Conservation (phyloP, 2,329 filamentous ascomycete genomes). For the Ramularia collo-cygni region DNA sequence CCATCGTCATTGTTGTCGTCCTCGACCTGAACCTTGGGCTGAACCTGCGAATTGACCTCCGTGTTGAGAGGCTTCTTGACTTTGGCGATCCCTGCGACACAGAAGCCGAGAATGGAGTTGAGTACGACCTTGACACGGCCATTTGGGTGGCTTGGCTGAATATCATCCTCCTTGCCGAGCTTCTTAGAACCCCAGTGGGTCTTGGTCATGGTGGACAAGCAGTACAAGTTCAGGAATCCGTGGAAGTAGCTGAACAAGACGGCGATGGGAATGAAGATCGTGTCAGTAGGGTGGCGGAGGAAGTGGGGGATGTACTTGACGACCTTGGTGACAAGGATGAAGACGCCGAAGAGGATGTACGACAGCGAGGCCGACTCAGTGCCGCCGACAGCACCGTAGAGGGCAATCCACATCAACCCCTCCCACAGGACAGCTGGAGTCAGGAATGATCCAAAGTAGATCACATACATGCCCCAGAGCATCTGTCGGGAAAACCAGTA, state of each 20-base stretch:
- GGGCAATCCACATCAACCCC: conserved; percentile 32
- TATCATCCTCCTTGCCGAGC: too few relatives aligned
- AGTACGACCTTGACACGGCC: too few relatives aligned
- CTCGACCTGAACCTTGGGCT: not conserved
- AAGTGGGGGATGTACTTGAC: conserved; percentile 53
- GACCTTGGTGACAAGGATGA: conserved; percentile 50
- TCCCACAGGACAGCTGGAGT: conserved; percentile 54
- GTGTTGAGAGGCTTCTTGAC: conserved; percentile 12
- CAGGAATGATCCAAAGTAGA: conserved; percentile 48
- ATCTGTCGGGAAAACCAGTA: conserved; percentile 32
- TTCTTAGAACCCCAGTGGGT: conserved; percentile 28
- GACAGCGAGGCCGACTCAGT: conserved; percentile 2
- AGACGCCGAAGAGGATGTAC: conserved; percentile 27
- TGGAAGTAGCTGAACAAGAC: conserved; percentile 53
- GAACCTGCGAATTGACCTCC: too few relatives aligned
- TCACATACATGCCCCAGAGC: conserved; percentile 50
- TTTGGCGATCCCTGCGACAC: too few relatives aligned
- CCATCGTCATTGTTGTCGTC: not conserved
- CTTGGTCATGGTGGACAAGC: conserved; percentile 41
- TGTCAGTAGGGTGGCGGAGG: conserved; percentile 44
- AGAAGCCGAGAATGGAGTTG: too few relatives aligned
- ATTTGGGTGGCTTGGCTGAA: too few relatives aligned
- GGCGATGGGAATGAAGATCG: conserved; percentile 44
- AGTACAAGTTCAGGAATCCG: conserved; percentile 51
- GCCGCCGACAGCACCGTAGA: conserved; percentile 23